Conservation (phyloP, 2,329 filamentous ascomycete species). For the Aureobasidium sp. region DNA sequence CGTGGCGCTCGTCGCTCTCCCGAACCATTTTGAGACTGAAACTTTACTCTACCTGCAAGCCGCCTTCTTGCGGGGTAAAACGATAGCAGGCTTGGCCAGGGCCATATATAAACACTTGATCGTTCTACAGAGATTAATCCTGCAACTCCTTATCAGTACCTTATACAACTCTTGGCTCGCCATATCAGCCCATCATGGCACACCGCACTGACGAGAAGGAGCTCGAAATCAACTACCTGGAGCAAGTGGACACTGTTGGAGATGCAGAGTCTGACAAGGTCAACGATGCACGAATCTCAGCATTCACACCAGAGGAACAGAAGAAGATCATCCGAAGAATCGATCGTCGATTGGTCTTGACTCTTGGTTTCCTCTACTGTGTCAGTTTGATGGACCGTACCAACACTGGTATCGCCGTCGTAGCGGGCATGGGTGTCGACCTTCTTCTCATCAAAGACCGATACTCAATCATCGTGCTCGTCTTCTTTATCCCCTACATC, state of each 20-base stretch:
- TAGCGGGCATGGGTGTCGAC: conserved; percentile 28
- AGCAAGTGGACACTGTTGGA: neutral
- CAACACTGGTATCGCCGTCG: conserved; percentile 26
- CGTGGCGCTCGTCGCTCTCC: conserved; percentile 9
- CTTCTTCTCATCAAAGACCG: conserved; percentile 22
- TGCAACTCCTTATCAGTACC: neutral
- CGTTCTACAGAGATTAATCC: neutral
- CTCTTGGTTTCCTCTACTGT: conserved; percentile 34
- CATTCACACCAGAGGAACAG: conserved; percentile 54
- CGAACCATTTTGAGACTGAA: neutral
- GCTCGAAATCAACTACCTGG: neutral
- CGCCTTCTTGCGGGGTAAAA: conserved; percentile 2
- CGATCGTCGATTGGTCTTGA: conserved; percentile 48
- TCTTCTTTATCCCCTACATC: conserved; percentile 69
- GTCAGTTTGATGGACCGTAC: conserved; percentile 26
- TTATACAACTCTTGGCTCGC: neutral
- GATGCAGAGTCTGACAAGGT: conserved; percentile 3
- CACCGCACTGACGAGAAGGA: neutral
- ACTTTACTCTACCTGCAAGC: neutral
- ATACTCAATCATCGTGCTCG: conserved; percentile 46
- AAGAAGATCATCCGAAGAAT: conserved; percentile 59
- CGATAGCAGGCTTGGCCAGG: neutral
- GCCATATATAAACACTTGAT: neutral
- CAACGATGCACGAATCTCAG: conserved; percentile 23
- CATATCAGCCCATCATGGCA: neutral